Evolutionary conservation across 345 rosid species (phyloP).

Genomic region (Clausena lansium): DNA sequence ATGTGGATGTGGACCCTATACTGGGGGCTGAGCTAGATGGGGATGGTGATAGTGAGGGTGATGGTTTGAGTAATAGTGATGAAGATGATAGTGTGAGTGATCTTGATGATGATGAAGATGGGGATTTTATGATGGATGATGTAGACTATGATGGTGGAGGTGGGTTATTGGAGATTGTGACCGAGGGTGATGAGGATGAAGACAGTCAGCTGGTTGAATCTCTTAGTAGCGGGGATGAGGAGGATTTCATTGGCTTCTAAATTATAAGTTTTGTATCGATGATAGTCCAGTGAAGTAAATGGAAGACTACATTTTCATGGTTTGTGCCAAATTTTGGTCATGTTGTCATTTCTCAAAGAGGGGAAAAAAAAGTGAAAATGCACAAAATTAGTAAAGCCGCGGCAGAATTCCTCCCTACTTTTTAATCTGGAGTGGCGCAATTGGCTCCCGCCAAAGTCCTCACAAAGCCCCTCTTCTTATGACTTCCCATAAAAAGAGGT

Average conservation of each 20-base stretch:
- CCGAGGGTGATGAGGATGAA: slow-evolving; percentile 62
- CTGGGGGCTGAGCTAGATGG: slow-evolving; percentile 59
- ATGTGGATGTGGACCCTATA: slow-evolving; percentile 67
- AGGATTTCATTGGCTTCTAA: slow-evolving; percentile 44
- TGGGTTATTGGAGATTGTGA: slow-evolving; percentile 60
- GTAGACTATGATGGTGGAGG: slow-evolving; percentile 52
- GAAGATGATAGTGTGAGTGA: slow-evolving; percentile 65
- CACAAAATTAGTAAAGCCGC: no score
- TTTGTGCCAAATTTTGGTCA: slow-evolving; percentile 4
- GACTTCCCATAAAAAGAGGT: no score
- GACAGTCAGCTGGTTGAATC: slow-evolving; percentile 68
- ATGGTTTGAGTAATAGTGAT: slow-evolving; percentile 58
- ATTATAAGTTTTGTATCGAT: slow-evolving; percentile 4
- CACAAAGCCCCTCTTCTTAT: no score
- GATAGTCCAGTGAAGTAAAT: slow-evolving; percentile 15
- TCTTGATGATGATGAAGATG: slow-evolving; percentile 57
- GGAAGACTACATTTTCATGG: slow-evolving; percentile 24
- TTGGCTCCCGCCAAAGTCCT: no score
- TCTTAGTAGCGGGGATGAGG: slow-evolving; percentile 79
- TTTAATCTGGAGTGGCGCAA: no score
- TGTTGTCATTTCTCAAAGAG: background rate
- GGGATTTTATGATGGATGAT: slow-evolving; percentile 55
- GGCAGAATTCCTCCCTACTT: background rate
- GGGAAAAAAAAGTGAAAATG: background rate
- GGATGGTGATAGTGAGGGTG: slow-evolving; percentile 78